Evolutionary conservation across 2,329 filamentous ascomycete species (phyloP).

Genomic region (Fusarium floridanum): DNA sequence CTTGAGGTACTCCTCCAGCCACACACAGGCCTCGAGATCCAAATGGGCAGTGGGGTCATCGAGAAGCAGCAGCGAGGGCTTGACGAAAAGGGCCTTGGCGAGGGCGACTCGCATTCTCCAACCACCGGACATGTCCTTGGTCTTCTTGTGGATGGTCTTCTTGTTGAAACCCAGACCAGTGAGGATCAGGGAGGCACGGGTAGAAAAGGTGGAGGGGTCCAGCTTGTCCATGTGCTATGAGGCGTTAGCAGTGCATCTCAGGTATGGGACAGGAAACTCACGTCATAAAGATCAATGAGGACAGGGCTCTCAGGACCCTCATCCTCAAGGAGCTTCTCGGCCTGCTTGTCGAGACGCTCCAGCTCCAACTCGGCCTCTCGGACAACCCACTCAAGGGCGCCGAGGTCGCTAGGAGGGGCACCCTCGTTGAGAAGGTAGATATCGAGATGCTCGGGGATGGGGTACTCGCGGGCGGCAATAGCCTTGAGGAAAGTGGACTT

Average conservation of each 20-base stretch:
- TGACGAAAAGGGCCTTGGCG: slow-evolving; percentile 97
- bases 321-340: slow-evolving; percentile 90
- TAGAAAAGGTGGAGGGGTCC: slow-evolving; percentile 97
- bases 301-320: slow-evolving; percentile 92
- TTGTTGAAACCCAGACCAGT: slow-evolving; percentile 99
- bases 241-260: slow-evolving; percentile 30
- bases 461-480: slow-evolving; percentile 93
- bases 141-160: slow-evolving; percentile 97
- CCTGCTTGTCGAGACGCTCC: slow-evolving; percentile 86
- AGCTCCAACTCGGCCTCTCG: slow-evolving; percentile 94
- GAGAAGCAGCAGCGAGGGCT: slow-evolving; percentile 93
- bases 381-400: slow-evolving; percentile 97
- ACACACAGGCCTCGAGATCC: slow-evolving; percentile 99
- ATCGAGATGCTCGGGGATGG: slow-evolving; percentile 95
- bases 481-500: slow-evolving; percentile 98
- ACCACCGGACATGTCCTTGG: slow-evolving; percentile 99
- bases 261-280: slow-evolving; percentile 60
- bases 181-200: slow-evolving; percentile 93
- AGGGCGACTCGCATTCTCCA: slow-evolving; percentile 99
- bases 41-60: slow-evolving; percentile 99
- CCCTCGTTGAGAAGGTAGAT: slow-evolving; percentile 99
- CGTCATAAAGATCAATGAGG: slow-evolving; percentile 95
- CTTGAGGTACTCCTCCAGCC: slow-evolving; percentile 99
- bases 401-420: slow-evolving; percentile 87
- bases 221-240: slow-evolving; percentile 94